Percentiles rank a stretch among this genome's conserved stretches.
phyloP scores from a whole-genome alignment of 2,329 filamentous ascomycete species.

The Aureobasidium uvarum region DNA sequence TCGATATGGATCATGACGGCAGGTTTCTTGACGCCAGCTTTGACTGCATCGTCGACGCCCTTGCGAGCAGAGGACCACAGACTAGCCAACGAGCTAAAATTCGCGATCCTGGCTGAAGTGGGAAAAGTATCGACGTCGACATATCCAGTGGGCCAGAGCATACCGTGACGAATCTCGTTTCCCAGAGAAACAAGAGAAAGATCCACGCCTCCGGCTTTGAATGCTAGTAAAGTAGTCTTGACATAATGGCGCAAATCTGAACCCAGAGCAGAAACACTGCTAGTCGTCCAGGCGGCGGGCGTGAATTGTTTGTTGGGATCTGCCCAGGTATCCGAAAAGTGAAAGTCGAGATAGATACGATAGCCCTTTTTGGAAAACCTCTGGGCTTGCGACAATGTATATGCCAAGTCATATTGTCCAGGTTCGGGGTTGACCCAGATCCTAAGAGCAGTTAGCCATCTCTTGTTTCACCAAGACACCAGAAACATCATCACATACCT shows the following conservation, averaged over 20 bases:
- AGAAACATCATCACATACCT: too few species aligned
- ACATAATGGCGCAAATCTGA: slow-evolving; percentile 40
- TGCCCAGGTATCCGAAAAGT: slow-evolving; percentile 35
- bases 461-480: too few species aligned
- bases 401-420: slow-evolving; percentile 37
- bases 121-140: slow-evolving; percentile 15
- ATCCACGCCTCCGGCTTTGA: slow-evolving; percentile 42
- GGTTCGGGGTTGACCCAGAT: slow-evolving; percentile 36
- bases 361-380: slow-evolving; percentile 40
- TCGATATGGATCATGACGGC: slow-evolving; percentile 41
- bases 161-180: slow-evolving; percentile 43
- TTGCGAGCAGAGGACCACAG: slow-evolving; percentile 36
- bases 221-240: slow-evolving; percentile 41
- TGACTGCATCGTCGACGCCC: slow-evolving; percentile 38
- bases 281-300: slow-evolving; percentile 40
- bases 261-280: slow-evolving; percentile 34
- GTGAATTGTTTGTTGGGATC: slow-evolving; percentile 40
- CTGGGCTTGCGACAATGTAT: slow-evolving; percentile 39
- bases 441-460: too few species aligned
- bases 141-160: slow-evolving; percentile 41
- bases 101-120: slow-evolving; percentile 31
- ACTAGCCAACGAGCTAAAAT: slow-evolving; percentile 39
- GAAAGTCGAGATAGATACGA: slow-evolving; percentile 42
- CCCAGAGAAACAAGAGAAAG: slow-evolving; percentile 45
- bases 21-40: slow-evolving; percentile 35